Evolutionary conservation across 2,329 filamentous ascomycete species (phyloP), one percentile per base, ranked within the genome.

Genomic region (Penicillium sp.): DNA sequence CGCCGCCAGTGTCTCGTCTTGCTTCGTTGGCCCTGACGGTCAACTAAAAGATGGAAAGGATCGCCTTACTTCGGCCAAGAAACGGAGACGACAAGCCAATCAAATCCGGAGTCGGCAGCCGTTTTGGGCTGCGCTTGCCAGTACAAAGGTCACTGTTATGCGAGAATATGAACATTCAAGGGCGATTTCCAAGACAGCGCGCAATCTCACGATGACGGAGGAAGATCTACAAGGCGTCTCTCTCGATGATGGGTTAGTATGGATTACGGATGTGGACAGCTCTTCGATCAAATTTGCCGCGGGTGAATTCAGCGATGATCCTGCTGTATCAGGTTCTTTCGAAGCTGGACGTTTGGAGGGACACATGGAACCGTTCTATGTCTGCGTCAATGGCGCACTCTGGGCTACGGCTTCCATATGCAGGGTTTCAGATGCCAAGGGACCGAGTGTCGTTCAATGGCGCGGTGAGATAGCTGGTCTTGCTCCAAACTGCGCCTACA

Each of bases 101-200:
- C 88, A 93, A 70, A 89, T 95, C 59, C 81, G 91, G 69, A 88
- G 89, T 68, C 85, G 89, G 65, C 91, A 96, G 73, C 91, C 91
- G 41, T 81, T 96, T 57, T 96, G 91, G 91, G 89, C 91, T 56
- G 91, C 91, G 40, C 81, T 96, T 61, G 91, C 91, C 43, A 95
- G 89, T 73, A 95, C 91, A 65, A 96, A 96, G 78, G 91, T 96
- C 67, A 92, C 93, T 62, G 89, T 95, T 73, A 85, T 95, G 65
- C 93, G 95, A 74, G 91, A 90, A 71, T 88, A 89, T 61, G 87
- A 90, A 72, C 81, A 95, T 67, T 92, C 88, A 72, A 75, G 80
- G 58, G 70, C 68, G 45, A 57, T 68, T 39, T 70, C 67, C 9
- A 71, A 70, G 59, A 69, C 67, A 19, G 61, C 65, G 34, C 65